These are phyloP conservation scores for Priceomyces medius DNA, from an alignment of 805 yeast species.

Conservation along the genomic window DNA sequence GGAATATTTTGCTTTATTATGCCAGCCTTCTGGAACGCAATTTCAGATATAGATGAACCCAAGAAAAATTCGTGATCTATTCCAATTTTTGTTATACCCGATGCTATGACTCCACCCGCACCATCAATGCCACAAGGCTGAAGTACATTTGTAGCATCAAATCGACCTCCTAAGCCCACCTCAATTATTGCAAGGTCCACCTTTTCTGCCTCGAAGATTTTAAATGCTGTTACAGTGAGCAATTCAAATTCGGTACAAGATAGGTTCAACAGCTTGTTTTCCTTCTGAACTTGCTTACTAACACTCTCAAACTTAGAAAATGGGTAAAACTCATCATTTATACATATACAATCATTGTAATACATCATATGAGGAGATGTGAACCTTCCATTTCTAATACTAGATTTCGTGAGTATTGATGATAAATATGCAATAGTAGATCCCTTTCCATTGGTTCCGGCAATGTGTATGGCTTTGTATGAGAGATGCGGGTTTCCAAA, in stretches of 20 bases:
- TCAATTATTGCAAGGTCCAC: constrained; percentile 84
- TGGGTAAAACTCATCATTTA: constrained; percentile 60
- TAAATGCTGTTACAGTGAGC: constrained; percentile 80
- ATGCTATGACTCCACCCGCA: constrained; percentile 46
- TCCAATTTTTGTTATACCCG: constrained; percentile 83
- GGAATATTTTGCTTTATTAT: constrained; percentile 65
- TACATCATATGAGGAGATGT: constrained; percentile 83
- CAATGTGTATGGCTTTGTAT: constrained; percentile 78
- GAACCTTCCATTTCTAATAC: constrained; percentile 67
- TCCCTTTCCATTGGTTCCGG: constrained; percentile 97
- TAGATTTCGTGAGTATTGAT: constrained; percentile 53
- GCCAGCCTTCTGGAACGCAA: constrained; percentile 84
- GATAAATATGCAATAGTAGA: constrained; percentile 83
- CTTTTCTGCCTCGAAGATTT: constrained; percentile 57
- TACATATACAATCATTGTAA: constrained; percentile 71
- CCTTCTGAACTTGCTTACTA: constrained; percentile 38
- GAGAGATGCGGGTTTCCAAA: constrained; percentile 69
- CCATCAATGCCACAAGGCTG: constrained; percentile 17
- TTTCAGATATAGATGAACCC: constrained; percentile 63
- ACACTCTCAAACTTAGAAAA: constrained; percentile 43
- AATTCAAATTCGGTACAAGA: constrained; percentile 88
- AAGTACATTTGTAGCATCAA: constrained; percentile 85
- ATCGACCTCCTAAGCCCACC: constrained; percentile 89
- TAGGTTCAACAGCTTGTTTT: constrained; percentile 42
- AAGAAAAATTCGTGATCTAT: constrained; percentile 79